Percentiles rank a stretch among this genome's conserved stretches.
Evolutionary conservation across 495 filamentous ascomycete genomes (phyloP).

Genomic region (Trichoderma gamsii): DNA sequence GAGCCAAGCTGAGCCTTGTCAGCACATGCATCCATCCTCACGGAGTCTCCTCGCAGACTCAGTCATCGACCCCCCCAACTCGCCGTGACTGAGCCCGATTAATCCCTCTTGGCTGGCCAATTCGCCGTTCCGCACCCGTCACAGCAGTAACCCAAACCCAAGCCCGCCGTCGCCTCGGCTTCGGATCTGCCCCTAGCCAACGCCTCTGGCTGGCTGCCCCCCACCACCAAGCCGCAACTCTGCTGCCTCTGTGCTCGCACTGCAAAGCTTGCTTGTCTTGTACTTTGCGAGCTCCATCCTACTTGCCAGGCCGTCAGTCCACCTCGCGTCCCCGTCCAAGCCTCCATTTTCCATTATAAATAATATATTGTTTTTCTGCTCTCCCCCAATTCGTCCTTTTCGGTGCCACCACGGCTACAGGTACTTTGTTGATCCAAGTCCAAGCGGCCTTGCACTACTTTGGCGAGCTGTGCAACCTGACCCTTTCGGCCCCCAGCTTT

Average conservation of each 20-base stretch:
- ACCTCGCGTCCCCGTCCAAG: not conserved
- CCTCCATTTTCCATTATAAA: not conserved
- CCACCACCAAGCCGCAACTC: conserved; percentile 1
- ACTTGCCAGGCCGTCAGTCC: not conserved
- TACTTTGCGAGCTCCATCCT: not conserved
- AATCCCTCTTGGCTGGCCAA: conserved; percentile 9
- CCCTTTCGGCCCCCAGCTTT: conserved; percentile 13
- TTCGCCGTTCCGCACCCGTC: conserved; percentile 10
- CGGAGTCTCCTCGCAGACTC: not conserved
- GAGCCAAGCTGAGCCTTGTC: conserved; percentile 3
- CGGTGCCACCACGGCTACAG: conserved; percentile 4
- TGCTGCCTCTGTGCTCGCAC: too few relatives aligned
- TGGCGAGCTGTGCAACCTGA: conserved; percentile 11
- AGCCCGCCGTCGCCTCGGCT: conserved; percentile 12
- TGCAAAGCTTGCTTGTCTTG: too few relatives aligned
- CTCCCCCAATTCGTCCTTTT: not conserved
- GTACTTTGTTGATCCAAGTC: conserved; percentile 11
- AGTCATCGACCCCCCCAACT: not conserved
- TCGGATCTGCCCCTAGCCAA: conserved; percentile 12
- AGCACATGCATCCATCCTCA: not conserved
- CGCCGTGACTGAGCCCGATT: not conserved
- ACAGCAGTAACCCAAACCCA: conserved; percentile 12
- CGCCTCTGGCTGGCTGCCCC: not conserved
- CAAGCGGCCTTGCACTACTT: conserved; percentile 13
- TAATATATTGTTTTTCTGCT: not conserved